Evolutionary conservation across 2,329 filamentous ascomycete species (phyloP), one percentile per base, ranked within the genome.

Genomic region (Pezicula carpinea): DNA sequence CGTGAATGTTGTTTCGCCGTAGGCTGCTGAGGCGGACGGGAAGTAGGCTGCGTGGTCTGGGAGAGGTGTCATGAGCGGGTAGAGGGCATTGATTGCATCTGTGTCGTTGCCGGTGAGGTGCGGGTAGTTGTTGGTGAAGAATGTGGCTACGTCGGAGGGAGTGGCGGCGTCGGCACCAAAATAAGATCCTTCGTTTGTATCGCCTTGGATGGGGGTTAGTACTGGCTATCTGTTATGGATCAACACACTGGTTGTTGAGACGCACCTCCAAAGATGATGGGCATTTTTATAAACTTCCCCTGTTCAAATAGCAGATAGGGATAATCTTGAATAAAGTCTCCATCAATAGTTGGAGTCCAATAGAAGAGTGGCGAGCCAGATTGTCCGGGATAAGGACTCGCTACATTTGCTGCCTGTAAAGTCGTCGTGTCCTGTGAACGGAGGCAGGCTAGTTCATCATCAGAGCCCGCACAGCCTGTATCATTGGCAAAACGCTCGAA

Each of bases 1-100:
- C 22, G 62, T 69, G 53, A 76, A 76, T 1, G 73, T 76, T 6
- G 73, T 62, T 46, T 78, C 73, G 4, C 76, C 75, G 21, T 62
- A 62, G 26, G 67, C 63, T 15, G 66, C 64, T 3, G 69, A 64
- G 0, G 70, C 68, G 1, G 69, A 64, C 2, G 64, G 61, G 40
- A 69, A 71, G 45, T 66, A 69, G 11, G 59, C 50, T 2, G 51
- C 59, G 53, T 65, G 58, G 44, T 58, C 35, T n/a, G 63, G 60
- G 2, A 68, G 42, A 2, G 62, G 53, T 2, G 56, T 5, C 44
- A 57, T 56, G 35, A 64, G 38, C 22, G 63, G 42, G 49, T 63
- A 63, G 50, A 60, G 62, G 2, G 56, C 53, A 22, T 63, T 61
- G 15, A 71, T 63, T 4, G 52, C 39, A 18, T 48, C 42, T 8